Evolutionary conservation across 805 yeast species (phyloP).

Genomic region (Lipomyces spencermartinsiae): DNA sequence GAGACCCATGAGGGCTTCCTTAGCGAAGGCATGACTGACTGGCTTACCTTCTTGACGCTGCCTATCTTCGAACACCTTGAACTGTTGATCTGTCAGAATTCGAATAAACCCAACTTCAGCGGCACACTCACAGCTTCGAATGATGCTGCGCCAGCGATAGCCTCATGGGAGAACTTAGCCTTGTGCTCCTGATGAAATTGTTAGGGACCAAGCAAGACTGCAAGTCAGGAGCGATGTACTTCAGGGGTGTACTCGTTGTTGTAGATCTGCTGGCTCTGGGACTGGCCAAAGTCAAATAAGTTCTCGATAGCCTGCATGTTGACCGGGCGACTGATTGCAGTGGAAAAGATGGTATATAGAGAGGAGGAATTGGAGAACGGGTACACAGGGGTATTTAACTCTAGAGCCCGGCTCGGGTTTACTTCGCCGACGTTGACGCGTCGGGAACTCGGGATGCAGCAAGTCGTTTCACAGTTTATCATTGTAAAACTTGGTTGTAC

Average conservation of each 20-base stretch:
- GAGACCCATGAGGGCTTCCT: slow-evolving; percentile 43
- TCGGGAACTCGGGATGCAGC: background rate
- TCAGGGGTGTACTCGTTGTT: slow-evolving; percentile 28
- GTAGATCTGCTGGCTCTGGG: slow-evolving; percentile 26
- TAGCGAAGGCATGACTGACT: slow-evolving; percentile 43
- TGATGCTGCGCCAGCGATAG: slow-evolving; percentile 45
- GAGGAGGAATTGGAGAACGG: background rate
- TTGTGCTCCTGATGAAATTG: slow-evolving; percentile 37
- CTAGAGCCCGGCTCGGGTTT: background rate
- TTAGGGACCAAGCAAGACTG: background rate
- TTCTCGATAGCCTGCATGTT: slow-evolving; percentile 20
- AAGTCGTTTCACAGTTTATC: background rate
- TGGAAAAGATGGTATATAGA: background rate
- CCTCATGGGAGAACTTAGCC: slow-evolving; percentile 43
- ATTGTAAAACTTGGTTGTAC: no score
- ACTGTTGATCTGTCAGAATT: slow-evolving; percentile 14
- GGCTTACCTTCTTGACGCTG: slow-evolving; percentile 44
- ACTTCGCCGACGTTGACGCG: background rate
- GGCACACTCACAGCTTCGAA: slow-evolving; percentile 39
- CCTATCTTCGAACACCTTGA: slow-evolving; percentile 42
- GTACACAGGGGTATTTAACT: background rate
- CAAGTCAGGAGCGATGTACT: background rate
- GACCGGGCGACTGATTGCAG: background rate
- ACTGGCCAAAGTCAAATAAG: slow-evolving; percentile 23
- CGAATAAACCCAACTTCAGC: background rate